Evolutionary conservation across 768 basidiomycete genomes (phyloP), one percentile per base, ranked within the genome.

Genomic region (Austroboletus eburneus): DNA sequence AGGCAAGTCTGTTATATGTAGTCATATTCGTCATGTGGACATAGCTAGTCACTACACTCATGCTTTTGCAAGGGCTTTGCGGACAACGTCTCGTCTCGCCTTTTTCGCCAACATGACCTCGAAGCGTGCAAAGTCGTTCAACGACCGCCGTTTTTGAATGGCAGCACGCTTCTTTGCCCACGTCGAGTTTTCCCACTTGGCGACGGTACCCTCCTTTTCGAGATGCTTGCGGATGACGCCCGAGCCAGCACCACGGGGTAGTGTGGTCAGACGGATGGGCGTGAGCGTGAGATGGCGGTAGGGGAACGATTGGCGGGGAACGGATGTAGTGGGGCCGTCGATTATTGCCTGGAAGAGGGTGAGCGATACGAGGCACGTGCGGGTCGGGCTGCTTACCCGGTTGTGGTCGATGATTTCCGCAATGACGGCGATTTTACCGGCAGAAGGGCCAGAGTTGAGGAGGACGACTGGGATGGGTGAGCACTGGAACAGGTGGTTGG

Each of bases 331-430:
- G 44, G 96, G 94, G 38, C 94, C 94, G 71, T 98, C 95, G 62
- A 98, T 82, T 65, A 99, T 81, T 27, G 94, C 95, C 95, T 98
- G 61, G 0, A 43, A 17, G 20, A 29, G 17, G 18, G 6, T 39
- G 39, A 43, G 37, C 20, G 17, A 33, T n/a, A 21, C 2, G 7
- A 24, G 3, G 8, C 36, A 18, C 5, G 27, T 27, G 27, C 12
- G 27, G 27, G 12, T 27, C 7, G 27, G 12, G 12, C 34, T 39
- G 10, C 5, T 51, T 66, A 96, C 95, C 67, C 94, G 83, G 78
- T 93, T 95, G 79, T 98, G 95, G 81, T 98, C 96, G 55, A 98
- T 94, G 70, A 98, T 94, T 71, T 98, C 93, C 42, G 83, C 85
- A 68, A 99, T 94, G 54, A 92, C 87, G 46, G 96, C 96, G 60